Evolutionary conservation across 305 asterid genomes (phyloP), one percentile per base, ranked within the genome.

Genomic region (Lippia alba): DNA sequence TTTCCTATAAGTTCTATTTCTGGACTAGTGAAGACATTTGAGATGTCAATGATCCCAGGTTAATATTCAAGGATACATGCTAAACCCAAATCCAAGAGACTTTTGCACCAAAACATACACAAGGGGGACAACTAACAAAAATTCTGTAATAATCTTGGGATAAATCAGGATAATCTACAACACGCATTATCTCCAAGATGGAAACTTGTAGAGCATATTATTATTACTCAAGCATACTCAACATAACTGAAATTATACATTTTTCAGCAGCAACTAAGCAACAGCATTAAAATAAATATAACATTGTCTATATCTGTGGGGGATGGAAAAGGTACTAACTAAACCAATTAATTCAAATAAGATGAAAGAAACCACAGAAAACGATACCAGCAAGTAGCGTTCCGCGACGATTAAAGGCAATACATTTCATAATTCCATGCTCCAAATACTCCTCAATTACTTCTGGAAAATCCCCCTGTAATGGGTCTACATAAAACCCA

Each of bases 391-490:
- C 98, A 40, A 92, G 92, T 80, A 92, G 98, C 68, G 96, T 90
- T 75, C 98, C 96, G 0, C 94, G 89, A 69, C 98, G 96, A 85
- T 90, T 92, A 70, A 92, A 92, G 61, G 96, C 94, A 30, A 88
- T 80, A 71, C 96, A 90, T 73, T 92, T 92, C 85, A 86, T 87
- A 44, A 81, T 68, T 33, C 98, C 96, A 77, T 87, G 84, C 77
- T 92, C 96, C 92, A 92, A 66, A 78, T 77, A 92, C 89, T 92
- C 96, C 78, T 92, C 98, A 78, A 90, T 90, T 45, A 90, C 96
- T 76, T 92, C 96, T 12, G 96, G 98, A 54, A 92, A 92, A 78
- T 86, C 98, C 41, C 96, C 98, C 86, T 92, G 98, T 44, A 92
- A 70, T 57, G 98, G 96, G 81, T 92, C 98, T 92, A 71, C 30